Percentiles rank a stretch among this genome's conserved stretches.
Conservation (phyloP, 805 yeast species). For the Kazachstania psychrophila region DNA sequence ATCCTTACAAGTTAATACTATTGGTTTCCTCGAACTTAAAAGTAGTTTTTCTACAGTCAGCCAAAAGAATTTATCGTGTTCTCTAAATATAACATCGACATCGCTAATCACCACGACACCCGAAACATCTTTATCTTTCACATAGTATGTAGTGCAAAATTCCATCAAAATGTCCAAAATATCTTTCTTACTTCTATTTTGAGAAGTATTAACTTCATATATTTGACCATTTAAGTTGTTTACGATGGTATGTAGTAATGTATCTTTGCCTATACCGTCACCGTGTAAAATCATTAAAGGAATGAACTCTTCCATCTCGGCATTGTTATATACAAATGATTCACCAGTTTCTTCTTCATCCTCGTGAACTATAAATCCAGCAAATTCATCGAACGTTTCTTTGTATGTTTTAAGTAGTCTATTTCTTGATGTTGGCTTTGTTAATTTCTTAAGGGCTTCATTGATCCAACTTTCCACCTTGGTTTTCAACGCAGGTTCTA, state of each 20-base stretch:
- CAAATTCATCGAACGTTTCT: slow-evolving; percentile 21
- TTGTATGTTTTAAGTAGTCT: slow-evolving; percentile 22
- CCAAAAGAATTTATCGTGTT: slow-evolving; percentile 78
- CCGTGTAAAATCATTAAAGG: slow-evolving; percentile 67
- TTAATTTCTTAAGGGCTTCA: slow-evolving; percentile 29
- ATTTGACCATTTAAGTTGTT: slow-evolving; percentile 58
- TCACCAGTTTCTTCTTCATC: slow-evolving; percentile 9
- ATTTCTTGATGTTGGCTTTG: slow-evolving; percentile 29
- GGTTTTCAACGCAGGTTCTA: slow-evolving; percentile 16
- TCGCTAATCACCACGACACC: slow-evolving; percentile 79
- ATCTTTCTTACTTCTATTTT: slow-evolving; percentile 62
- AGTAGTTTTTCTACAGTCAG: slow-evolving; percentile 52
- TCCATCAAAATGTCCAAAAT: slow-evolving; percentile 59
- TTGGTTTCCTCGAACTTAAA: slow-evolving; percentile 55
- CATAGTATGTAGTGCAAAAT: slow-evolving; percentile 74
- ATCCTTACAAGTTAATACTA: slow-evolving; percentile 56
- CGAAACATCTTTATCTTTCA: slow-evolving; percentile 41
- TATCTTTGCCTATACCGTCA: slow-evolving; percentile 69
- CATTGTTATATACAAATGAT: slow-evolving; percentile 4
- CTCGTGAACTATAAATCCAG: slow-evolving; percentile 31
- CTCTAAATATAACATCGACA: slow-evolving; percentile 69
- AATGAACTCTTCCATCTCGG: slow-evolving; percentile 32
- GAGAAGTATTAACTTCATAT: slow-evolving; percentile 74
- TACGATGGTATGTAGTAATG: slow-evolving; percentile 60
- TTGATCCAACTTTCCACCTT: slow-evolving; percentile 26